These are phyloP conservation scores for Gyrodon lividus DNA, from an alignment of 768 basidiomycete genomes.

Conservation along the genomic window DNA sequence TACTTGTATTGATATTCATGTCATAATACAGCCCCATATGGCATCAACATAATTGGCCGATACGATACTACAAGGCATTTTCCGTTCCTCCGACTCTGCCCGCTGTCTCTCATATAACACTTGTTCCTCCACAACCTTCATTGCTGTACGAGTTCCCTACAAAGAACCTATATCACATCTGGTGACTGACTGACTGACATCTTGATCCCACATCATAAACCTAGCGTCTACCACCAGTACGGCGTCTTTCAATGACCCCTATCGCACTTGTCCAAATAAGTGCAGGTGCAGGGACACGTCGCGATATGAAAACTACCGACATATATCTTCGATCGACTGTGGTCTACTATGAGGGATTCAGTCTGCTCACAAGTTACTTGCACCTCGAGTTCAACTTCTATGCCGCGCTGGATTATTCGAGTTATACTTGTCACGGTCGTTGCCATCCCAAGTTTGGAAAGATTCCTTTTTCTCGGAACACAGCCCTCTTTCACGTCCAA, in stretches of 20 bases:
- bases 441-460: constrained; percentile 21
- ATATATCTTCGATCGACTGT: constrained; percentile 8
- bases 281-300: constrained; percentile 18
- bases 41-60: constrained; percentile 19
- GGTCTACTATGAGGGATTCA: constrained; percentile 12
- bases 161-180: not conserved
- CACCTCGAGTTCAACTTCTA: constrained; percentile 16
- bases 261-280: constrained; percentile 14
- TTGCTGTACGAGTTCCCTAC: not conserved
- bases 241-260: constrained; percentile 3
- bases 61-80: constrained; percentile 9
- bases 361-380: constrained; percentile 1
- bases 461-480: constrained; percentile 15
- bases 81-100: constrained; percentile 6
- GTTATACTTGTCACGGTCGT: constrained; percentile 18
- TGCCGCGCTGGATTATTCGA: constrained; percentile 9
- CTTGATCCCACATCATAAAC: not conserved
- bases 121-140: not conserved
- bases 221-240: constrained; percentile 1
- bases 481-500: constrained; percentile 23
- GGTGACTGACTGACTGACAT: constrained; percentile 18
- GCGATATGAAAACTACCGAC: constrained; percentile 16
- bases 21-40: constrained; percentile 9
- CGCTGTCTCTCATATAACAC: not conserved
- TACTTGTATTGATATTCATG: too few relatives aligned